Base-by-base conservation (phyloP, 441 rosid species). In the Lepidium campestre region DNA sequence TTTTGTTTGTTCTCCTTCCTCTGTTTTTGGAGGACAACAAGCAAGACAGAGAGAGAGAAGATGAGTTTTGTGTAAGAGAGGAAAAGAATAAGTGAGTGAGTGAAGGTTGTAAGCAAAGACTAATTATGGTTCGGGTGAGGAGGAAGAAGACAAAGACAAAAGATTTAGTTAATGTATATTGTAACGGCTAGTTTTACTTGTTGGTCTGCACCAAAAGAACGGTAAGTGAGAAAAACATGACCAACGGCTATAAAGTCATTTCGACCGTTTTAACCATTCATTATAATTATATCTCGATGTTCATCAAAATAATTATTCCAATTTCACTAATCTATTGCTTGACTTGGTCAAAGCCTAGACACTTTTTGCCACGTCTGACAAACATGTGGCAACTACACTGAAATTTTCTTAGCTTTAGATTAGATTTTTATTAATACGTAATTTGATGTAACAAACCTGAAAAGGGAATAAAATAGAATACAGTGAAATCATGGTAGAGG, bases 111-210 rank as follows among this genome's bases (percentile, higher is more conserved):
- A 47, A 37, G 40, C 23, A 65, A 58, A 75, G 53, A 59, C 31
- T 63, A 69, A 62, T 55, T 42, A 70, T 53, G 71, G 75, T 44
- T 19, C 7, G 50, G 58, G 65, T 59, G 52, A 25, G 3, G 68
- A 70, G 44, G 72, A 70, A 66, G 71, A 65, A 60, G 79, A 68
- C 70, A 70, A 62, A 74, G 61, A 52, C 62, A 23, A 35, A 15
- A 64, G 50, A 70, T 65, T 29, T 37, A 56, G 37, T 39, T 70
- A 48, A 41, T 66, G 65, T 31, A 61, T 47, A 34, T 46, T 74
- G 61, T 11, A 74, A 74, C 78, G 72, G 74, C 78, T 75, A 70
- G 63, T 70, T 65, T 64, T 64, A 50, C 63, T 57, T 48, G 5
- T 46, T 27, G 58, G 31, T 9, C 45, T 57, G 41, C 69, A 34